Evolutionary conservation across 495 filamentous ascomycete genomes (phyloP), one percentile per base, ranked within the genome.

Genomic region (Hyaloscypha variabilis): DNA sequence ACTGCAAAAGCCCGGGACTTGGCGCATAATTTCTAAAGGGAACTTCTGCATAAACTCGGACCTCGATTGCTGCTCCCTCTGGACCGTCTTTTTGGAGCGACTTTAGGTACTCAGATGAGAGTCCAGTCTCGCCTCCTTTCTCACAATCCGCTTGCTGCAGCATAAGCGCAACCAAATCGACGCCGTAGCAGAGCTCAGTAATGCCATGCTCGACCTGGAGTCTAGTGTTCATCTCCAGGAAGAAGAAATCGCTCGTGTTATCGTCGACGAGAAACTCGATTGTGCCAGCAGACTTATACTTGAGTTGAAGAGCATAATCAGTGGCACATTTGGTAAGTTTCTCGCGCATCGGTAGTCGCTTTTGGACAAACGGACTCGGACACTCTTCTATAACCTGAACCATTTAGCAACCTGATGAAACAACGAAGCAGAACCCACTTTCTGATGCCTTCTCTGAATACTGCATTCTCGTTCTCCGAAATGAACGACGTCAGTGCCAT

Each of bases 191-290:
- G 6, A 85, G 67, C 68, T 90, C 86, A 6, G 88, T 89, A 58
- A 89, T 84, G 17, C 81, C 82, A 72, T 90, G 88, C 73, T 90
- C 88, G 29, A 90, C 87, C 64, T 90, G 88, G 10, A 89, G 74
- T 36, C 87, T 76, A 0, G 87, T 88, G 69, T 90, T 90, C 84
- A 90, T 87, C 69, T 90, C 88, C 5, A 90, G 77, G 65, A 90
- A 90, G 73, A 85, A 90, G 74, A 87, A 87, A 11, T 81, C 77
- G 0, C 78, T 79, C 0, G 80, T 81, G 36, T 77, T 73, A 60
- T 87, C 86, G 67, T 90, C 85, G 13, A 89, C 84, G 2, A 90
- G 78, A 68, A 81, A 90, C 69, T 90, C 87, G 17, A 90, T 78
- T 0, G 88, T 90, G 0, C 88, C 88, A 5, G 82, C 85, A 6